A percentile compares a stretch with the other conserved stretches of the same genome.
Conservation (phyloP, 1,284 basidiomycete genomes). For the Blastosporella zonata region DNA sequence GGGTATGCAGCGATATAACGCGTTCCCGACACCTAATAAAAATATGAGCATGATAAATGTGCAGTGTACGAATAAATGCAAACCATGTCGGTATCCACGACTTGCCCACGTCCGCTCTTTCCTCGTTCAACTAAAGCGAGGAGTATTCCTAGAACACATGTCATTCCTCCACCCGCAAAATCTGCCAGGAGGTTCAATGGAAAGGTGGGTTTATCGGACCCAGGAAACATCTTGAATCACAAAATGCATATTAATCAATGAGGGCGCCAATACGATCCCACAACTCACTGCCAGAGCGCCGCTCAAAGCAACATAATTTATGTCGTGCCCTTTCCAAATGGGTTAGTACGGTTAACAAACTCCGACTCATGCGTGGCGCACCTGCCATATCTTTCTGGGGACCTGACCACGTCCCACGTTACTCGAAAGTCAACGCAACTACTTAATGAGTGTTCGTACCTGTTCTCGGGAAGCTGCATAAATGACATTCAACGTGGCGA, state of each 20-base stretch:
- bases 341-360: background rate
- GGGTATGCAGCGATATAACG: conserved; percentile 76
- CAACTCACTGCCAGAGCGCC: conserved; percentile 68
- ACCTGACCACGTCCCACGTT: conserved; percentile 42
- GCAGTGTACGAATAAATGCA: conserved; percentile 9
- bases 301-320: conserved; percentile 84
- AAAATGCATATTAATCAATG: background rate
- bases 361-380: conserved; percentile 26
- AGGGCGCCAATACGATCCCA: background rate
- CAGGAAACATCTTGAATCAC: conserved; percentile 61
- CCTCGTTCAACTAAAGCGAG: conserved; percentile 71
- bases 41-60: background rate
- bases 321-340: conserved; percentile 62
- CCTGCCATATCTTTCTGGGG: conserved; percentile 69
- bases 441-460: conserved; percentile 37
- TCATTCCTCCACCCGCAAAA: conserved; percentile 79
- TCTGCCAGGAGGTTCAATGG: conserved; percentile 79
- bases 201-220: conserved; percentile 62
- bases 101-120: conserved; percentile 65
- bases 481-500: conserved; percentile 1
- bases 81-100: conserved; percentile 81
- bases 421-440: conserved; percentile 7
- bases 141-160: conserved; percentile 73
- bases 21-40: conserved; percentile 66
- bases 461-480: conserved; percentile 52